These are phyloP conservation scores for Pseudomicrostroma phylloplanum DNA, from an alignment of 1,284 basidiomycete species.

Conservation along the genomic window DNA sequence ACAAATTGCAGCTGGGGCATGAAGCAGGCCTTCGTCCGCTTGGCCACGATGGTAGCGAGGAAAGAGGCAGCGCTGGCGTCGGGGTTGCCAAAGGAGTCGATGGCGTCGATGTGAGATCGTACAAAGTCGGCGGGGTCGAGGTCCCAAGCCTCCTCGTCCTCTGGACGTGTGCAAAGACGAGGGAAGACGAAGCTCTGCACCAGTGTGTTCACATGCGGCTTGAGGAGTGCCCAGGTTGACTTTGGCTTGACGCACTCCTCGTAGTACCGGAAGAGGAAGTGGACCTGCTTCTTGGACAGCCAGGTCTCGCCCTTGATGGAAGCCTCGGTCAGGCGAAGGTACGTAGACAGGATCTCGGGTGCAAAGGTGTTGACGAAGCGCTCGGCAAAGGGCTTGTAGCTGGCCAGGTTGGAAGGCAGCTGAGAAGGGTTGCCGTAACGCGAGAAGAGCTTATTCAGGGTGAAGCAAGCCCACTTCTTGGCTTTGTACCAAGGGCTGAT, in stretches of 20 bases:
- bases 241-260: slow-evolving; percentile 47
- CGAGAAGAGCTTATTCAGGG: slow-evolving; percentile 47
- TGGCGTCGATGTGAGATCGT: slow-evolving; percentile 37
- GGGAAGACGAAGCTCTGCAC: slow-evolving; percentile 46
- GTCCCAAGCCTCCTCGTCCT: slow-evolving; percentile 47
- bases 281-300: slow-evolving; percentile 39
- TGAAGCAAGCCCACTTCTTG: slow-evolving; percentile 50
- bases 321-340: slow-evolving; percentile 37
- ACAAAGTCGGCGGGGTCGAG: slow-evolving; percentile 46
- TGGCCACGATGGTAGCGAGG: slow-evolving; percentile 31
- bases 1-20: slow-evolving; percentile 45
- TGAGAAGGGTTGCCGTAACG: slow-evolving; percentile 48
- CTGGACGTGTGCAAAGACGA: slow-evolving; percentile 39
- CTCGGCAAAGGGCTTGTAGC: slow-evolving; percentile 48
- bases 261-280: slow-evolving; percentile 44
- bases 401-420: slow-evolving; percentile 37
- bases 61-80: slow-evolving; percentile 30
- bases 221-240: slow-evolving; percentile 44
- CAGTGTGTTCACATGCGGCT: slow-evolving; percentile 40
- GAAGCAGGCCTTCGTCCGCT: slow-evolving; percentile 44
- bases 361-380: slow-evolving; percentile 44
- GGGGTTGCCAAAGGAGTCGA: slow-evolving; percentile 40
- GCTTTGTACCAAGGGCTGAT: slow-evolving; percentile 45
- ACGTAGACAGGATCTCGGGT: slow-evolving; percentile 49
- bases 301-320: slow-evolving; percentile 28